phyloP scores from a whole-genome alignment of 1,139 yeast species.

The Hyphopichia pseudoburtonii region DNA sequence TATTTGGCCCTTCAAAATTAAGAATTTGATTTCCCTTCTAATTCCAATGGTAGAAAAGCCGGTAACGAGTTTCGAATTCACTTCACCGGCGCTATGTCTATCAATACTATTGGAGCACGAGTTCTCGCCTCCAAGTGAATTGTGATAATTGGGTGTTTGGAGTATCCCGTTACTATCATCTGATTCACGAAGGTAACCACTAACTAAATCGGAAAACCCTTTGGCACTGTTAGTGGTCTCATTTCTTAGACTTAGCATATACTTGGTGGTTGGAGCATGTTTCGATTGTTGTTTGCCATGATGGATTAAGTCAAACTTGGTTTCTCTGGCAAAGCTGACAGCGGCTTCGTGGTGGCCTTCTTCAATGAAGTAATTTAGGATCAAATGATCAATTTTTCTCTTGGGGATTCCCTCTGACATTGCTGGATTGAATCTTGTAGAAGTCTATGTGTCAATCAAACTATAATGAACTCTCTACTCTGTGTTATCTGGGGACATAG shows the following conservation, averaged over 20 bases:
- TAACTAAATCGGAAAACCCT: slow-evolving; percentile 7
- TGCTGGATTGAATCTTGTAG: too few species aligned
- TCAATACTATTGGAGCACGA: slow-evolving; percentile 5
- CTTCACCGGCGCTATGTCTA: slow-evolving; percentile 1
- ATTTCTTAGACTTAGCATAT: slow-evolving; percentile 9
- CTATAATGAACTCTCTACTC: too few species aligned
- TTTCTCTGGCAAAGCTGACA: slow-evolving; percentile 47
- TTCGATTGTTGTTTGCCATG: slow-evolving; percentile 5
- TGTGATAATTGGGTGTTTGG: slow-evolving; percentile 7
- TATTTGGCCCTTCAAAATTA: slow-evolving; percentile 51
- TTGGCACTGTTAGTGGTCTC: background rate
- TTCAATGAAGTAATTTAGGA: slow-evolving; percentile 55
- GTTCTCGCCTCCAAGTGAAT: slow-evolving; percentile 16
- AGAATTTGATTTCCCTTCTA: slow-evolving; percentile 47
- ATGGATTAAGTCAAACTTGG: slow-evolving; percentile 19
- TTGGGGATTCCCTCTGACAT: slow-evolving; percentile 17
- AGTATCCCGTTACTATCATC: slow-evolving; percentile 3
- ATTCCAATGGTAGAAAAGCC: slow-evolving; percentile 51
- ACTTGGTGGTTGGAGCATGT: slow-evolving; percentile 9
- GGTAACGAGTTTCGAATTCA: slow-evolving; percentile 15
- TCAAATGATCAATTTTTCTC: slow-evolving; percentile 41
- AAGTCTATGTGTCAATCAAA: too few species aligned
- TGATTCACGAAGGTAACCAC: slow-evolving; percentile 5
- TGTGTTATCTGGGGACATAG: too few species aligned
- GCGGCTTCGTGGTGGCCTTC: slow-evolving; percentile 62